Evolutionary conservation across 768 basidiomycete genomes (phyloP), one percentile per base, ranked within the genome.

Genomic region (Hydnomerulius pinastri): DNA sequence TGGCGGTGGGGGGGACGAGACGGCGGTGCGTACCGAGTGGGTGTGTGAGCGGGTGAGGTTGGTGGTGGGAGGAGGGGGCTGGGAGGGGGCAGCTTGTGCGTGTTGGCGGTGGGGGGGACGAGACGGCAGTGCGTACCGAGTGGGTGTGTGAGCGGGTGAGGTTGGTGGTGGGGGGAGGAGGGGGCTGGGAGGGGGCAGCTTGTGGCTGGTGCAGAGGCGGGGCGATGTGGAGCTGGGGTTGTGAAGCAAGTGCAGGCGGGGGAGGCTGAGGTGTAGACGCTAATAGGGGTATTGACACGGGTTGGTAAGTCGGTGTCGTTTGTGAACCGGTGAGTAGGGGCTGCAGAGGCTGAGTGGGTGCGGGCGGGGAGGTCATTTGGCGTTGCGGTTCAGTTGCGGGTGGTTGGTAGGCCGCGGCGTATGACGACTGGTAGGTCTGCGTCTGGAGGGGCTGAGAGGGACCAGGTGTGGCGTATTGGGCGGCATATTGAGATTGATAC

Each of bases 21-120:
- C 50, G 21, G 55, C 45, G n/a, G 53, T 49, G 9, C 56, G 56
- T 9, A 60, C 48, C 6, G 64, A 62, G 40, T 65, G 42, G 28
- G 73, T 69, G 50, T 63, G 68, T 3, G 65, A 53, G 18, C 68
- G 68, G 3, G 48, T 27, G 30, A 68, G 48, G 54, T 49, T 56
- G 47, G 57, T 47, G 23, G 54, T 46, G 28, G 62, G 28, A 55
- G 53, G 55, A 20, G 58, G 59, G 9, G 64, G 54, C 6, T 57
- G 59, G 32, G 63, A 50, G 12, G 57, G 53, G 11, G 42, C 24
- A 13, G 15, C 33, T 13, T 35, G 33, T 12, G 33, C n/a, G n/a
- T n/a, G 29, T n/a, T n/a, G n/a, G n/a, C n/a, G n/a, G n/a, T n/a
- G n/a, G 17, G 25, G 41, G 15, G n/a, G 41, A 28, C 18, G n/a